phyloP scores from a whole-genome alignment of 352 stramenopile genomes.

The Pythium monospermum region DNA sequence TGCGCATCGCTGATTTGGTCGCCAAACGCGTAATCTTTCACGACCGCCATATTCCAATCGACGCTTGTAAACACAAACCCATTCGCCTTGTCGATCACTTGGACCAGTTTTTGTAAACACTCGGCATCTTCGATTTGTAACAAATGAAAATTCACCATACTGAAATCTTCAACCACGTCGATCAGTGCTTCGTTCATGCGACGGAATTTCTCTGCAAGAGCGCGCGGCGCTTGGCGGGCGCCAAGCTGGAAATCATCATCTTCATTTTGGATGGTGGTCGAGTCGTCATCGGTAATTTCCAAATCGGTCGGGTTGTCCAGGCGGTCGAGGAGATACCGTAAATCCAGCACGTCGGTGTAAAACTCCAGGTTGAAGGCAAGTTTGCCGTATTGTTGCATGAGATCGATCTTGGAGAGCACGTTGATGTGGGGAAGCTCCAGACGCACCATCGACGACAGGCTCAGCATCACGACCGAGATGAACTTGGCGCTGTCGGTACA shows the following conservation, averaged over 20 bases:
- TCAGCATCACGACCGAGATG: constrained; percentile 95
- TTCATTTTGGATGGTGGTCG: no score
- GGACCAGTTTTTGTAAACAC: constrained; percentile 58
- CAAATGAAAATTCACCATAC: constrained; percentile 75
- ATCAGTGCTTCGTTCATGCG: constrained; percentile 82
- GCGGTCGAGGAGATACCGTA: constrained; percentile 76
- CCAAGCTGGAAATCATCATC: constrained; percentile 22
- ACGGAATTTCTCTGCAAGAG: constrained; percentile 52
- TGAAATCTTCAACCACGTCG: constrained; percentile 86
- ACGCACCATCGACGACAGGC: constrained; percentile 96
- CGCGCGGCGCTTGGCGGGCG: constrained; percentile 24
- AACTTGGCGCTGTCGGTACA: constrained; percentile 96
- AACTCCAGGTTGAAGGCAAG: constrained; percentile 87
- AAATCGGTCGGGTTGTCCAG: constrained; percentile 45
- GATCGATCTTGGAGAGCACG: constrained; percentile 98
- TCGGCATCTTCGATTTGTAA: constrained; percentile 76
- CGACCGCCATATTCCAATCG: constrained; percentile 72
- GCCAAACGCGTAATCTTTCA: constrained; percentile 68
- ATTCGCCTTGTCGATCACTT: constrained; percentile 79
- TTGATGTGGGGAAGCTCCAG: constrained; percentile 98
- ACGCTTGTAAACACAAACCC: constrained; percentile 77
- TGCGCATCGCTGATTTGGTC: constrained; percentile 56
- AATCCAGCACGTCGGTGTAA: constrained; percentile 83
- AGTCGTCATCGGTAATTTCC: constrained; percentile 27
- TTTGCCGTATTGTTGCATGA: constrained; percentile 92